Conservation (phyloP, 768 basidiomycete species). For the Omphalotus guepiniiformis region DNA sequence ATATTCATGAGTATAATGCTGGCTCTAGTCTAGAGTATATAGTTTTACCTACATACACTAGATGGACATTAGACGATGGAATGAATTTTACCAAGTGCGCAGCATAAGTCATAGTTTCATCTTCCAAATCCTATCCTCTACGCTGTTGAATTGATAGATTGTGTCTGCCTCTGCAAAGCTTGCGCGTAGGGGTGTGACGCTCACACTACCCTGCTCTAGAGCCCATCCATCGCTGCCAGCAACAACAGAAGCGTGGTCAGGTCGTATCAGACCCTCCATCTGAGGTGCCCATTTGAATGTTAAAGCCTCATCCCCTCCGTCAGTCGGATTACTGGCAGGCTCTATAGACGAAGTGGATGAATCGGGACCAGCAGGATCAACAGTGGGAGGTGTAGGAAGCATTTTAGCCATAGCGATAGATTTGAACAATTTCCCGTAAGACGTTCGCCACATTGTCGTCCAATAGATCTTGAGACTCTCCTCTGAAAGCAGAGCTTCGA, state of each 20-base stretch:
- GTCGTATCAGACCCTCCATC: conserved; percentile 63
- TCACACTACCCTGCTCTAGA: conserved; percentile 60
- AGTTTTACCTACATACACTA: neutral
- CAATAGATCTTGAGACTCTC: conserved; percentile 67
- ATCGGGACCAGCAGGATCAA: conserved; percentile 42
- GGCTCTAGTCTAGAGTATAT: neutral
- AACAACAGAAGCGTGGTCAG: conserved; percentile 48
- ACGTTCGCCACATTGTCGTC: conserved; percentile 84
- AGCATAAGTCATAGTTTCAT: conserved; percentile 51
- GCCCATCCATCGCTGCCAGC: conserved; percentile 70
- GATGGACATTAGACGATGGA: neutral
- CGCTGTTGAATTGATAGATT: conserved; percentile 19
- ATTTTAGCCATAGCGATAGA: conserved; percentile 24
- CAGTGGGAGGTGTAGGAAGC: no score
- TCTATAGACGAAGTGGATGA: conserved; percentile 23
- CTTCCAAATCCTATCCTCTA: conserved; percentile 48
- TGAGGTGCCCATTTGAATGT: conserved; percentile 73
- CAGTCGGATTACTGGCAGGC: conserved; percentile 8
- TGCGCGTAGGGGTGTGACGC: conserved; percentile 75
- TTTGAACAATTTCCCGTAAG: conserved; percentile 80
- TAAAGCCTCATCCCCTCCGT: conserved; percentile 33
- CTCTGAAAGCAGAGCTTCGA: conserved; percentile 56
- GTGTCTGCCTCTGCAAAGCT: conserved; percentile 57
- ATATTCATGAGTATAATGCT: neutral
- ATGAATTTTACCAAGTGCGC: no score